Base-by-base conservation (phyloP, 2,329 filamentous ascomycete genomes). In the Trichocomaceae sp. region DNA sequence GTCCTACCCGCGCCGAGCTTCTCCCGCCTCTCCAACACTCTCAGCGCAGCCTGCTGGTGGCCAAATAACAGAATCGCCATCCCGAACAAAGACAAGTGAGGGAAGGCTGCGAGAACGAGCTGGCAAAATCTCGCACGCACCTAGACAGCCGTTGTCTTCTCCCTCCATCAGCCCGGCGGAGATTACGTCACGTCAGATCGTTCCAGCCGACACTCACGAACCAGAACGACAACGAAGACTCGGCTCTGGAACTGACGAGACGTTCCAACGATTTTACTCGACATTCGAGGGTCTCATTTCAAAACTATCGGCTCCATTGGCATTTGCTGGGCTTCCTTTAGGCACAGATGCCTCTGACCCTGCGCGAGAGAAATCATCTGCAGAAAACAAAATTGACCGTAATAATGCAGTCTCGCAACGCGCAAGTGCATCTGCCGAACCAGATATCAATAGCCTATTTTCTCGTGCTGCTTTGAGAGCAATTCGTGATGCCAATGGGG, bases 201-300 rank as follows among this genome's bases (percentile, higher is more conserved):
- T 65, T 17, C 66, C 66, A 3, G 37, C 65, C 8, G 62, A 69
- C 44, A 47, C 64, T 2, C 63, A 64, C n/a, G 68, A 73, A 47
- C 26, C 61, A 3, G 35, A 58, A 39, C 60, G 47, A 19, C 51
- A 49, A 9, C 63, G 59, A 22, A 51, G 60, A 31, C 61, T 57
- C 29, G 59, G 58, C 20, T 59, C 67, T 12, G 46, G 62, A 6
- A 64, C 72, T 1, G 89, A 95, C 31, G 90, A 92, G 55, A 86
- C 88, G 5, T 99, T 96, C 67, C 83, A 88, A 6, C 83, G 85
- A 52, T 99, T 97, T 73, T 99, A 97, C 72, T 91, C 82, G 56
- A 90, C 90, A 1, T 96, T 96, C 64, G 90, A 91, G 54, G 89
- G 82, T 52, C 82, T 96, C 47, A 88, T 97, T 66, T 93, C 90